phyloP scores from a whole-genome alignment of 129 eudicot species.

The Arctium minus region DNA sequence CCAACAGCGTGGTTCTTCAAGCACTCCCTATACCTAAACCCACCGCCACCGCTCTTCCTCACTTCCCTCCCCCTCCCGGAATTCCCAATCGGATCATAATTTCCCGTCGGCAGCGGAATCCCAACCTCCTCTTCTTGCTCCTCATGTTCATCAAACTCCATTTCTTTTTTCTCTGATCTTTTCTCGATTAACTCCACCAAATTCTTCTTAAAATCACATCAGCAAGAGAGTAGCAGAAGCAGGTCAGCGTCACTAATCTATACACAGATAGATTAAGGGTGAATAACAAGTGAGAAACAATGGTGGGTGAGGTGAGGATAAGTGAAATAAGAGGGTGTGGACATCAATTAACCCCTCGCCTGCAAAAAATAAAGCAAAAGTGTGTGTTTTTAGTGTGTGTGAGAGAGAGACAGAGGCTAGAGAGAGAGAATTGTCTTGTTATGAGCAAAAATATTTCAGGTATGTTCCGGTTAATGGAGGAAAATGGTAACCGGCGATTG shows the following conservation, averaged over 20 bases:
- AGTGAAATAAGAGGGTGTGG: slow-evolving; percentile 68
- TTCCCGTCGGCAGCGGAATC: slow-evolving; percentile 30
- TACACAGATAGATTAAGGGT: not conserved
- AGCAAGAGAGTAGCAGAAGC: not conserved
- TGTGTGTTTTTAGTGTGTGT: slow-evolving; percentile 9
- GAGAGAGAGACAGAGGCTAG: slow-evolving; percentile 5
- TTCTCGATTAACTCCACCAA: not conserved
- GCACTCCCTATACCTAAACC: slow-evolving; percentile 52
- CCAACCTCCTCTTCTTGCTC: slow-evolving; percentile 57
- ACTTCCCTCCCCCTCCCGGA: slow-evolving; percentile 14
- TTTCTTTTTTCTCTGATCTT: not conserved
- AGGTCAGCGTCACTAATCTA: not conserved
- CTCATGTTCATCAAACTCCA: slow-evolving; percentile 72
- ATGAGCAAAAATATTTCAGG: slow-evolving; percentile 34
- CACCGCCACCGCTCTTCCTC: slow-evolving; percentile 18
- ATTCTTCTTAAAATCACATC: not conserved
- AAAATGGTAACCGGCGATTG: slow-evolving; percentile 20
- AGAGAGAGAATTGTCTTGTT: slow-evolving; percentile 29
- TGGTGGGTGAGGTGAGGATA: slow-evolving; percentile 40
- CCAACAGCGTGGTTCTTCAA: slow-evolving; percentile 66
- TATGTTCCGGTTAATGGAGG: slow-evolving; percentile 39
- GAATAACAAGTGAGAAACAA: slow-evolving; percentile 4
- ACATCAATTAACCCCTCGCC: slow-evolving; percentile 57
- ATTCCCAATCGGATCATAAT: slow-evolving; percentile 10
- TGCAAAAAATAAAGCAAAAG: slow-evolving; percentile 35